Evolutionary conservation across 495 filamentous ascomycete genomes (phyloP), one percentile per base, ranked within the genome.

Genomic region (Neurospora sp.): DNA sequence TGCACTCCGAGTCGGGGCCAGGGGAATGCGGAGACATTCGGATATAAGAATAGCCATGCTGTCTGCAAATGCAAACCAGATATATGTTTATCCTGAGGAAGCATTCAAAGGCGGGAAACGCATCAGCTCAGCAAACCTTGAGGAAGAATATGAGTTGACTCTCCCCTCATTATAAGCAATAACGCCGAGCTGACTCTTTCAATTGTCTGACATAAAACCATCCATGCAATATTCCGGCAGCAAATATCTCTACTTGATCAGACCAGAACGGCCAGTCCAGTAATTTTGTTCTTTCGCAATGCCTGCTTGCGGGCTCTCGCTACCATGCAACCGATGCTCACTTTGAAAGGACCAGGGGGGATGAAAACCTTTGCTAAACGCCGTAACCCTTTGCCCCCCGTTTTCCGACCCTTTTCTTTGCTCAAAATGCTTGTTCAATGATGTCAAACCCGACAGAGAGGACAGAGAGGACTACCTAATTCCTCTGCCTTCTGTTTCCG

Each of bases 401-500:
- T 66, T 66, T 34, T 34, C 24, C 54, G 54, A 66, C 54, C 54
- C 54, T 66, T 34, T 66, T 66, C 28, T 66, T 76, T 73, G 71
- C 73, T 43, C 73, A 70, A 76, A 78, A 79, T 76, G 74, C 76
- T 76, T 71, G 28, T 39, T 78, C 75, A 74, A 75, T 80, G 77
- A 80, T 76, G 77, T 75, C 79, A 81, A 66, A 81, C 71, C 73
- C 75, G 75, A 79, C 72, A 59, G 54, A 66, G 11, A 62, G 24
- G 24, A 31, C 70, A 77, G 66, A 78, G 81, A 82, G 82, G 83
- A 83, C 75, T 85, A 84, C 84, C 84, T 85, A 86, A 85, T 78
- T 82, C 83, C 83, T 81, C 78, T 79, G 72, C 54, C 78, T 80
- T 82, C 75, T 77, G 77, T 74, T 69, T 73, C 54, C 73, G 76